Evolutionary conservation across 306 rosid genomes (phyloP), one percentile per base, ranked within the genome.

Genomic region (Senna siamea): DNA sequence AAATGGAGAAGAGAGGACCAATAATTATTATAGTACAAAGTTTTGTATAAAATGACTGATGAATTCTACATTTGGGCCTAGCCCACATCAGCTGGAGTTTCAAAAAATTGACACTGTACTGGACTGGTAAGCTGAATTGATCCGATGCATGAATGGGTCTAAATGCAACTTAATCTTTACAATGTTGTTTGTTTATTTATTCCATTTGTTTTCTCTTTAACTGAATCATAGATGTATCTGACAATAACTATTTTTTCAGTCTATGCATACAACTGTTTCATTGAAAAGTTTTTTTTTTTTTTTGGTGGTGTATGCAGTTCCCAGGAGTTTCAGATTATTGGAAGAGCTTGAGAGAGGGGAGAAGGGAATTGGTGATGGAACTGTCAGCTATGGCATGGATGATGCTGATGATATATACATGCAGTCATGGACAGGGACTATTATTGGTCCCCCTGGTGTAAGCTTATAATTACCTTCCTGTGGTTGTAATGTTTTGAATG

Each of bases 311-410:
- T 51, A 76, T 64, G 80, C 85, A 92, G 99, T 94, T 85, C 97
- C 99, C 47, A 92, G 99, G 83, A 94, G 70, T 84, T 94, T 94
- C 79, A 88, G 92, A 85, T 89, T 94, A 81, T 83, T 94, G 84
- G 99, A 94, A 83, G 99, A 94, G 80, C 99, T 94, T 60, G 98
- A 94, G 82, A 89, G 98, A 84, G 98, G 98, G 44, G 98, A 93
- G 73, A 93, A 93, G 82, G 98, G 98, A 78, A 93, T 93, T 35
- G 97, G 98, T 62, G 97, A 93, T 91, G 97, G 97, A 71, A 93
- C 98, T 72, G 98, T 94, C 54, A 94, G 98, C 82, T 94, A 94
- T 76, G 98, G 98, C 74, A 94, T 94, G 99, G 97, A 94, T 81
- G 99, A 89, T 69, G 99, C 96, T 15, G 96, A 94, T 76, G 99